These are phyloP conservation scores for Ocimum tenuiflorum DNA, from an alignment of 257 asterid genomes.

Conservation along the genomic window DNA sequence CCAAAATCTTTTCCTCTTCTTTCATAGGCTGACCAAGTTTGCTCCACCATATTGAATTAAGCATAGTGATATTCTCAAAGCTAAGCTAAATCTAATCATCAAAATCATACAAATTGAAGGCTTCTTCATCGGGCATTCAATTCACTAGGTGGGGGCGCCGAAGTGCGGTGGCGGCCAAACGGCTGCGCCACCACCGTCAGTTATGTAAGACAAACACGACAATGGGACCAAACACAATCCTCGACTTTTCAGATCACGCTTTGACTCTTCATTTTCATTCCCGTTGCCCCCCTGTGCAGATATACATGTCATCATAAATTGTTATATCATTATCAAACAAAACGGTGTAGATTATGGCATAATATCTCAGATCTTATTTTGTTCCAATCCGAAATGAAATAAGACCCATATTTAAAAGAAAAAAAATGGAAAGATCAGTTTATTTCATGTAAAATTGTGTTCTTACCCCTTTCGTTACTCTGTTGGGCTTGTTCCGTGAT, in stretches of 20 bases:
- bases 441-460: no score
- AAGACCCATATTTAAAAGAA: no score
- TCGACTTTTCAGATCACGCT: constrained; percentile 56
- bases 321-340: no score
- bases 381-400: no score
- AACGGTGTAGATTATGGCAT: no score
- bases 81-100: constrained; percentile 11
- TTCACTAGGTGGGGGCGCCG: constrained; percentile 40
- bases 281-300: constrained; percentile 4
- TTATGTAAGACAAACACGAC: constrained; percentile 61
- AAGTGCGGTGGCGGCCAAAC: constrained; percentile 70
- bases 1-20: constrained; percentile 17
- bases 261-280: constrained; percentile 39
- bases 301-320: no score
- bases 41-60: constrained; percentile 51
- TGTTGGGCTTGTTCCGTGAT: constrained; percentile 44
- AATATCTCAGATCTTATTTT: no score
- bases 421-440: not conserved
- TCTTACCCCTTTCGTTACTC: constrained; percentile 53
- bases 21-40: constrained; percentile 75
- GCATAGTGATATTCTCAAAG: constrained; percentile 8
- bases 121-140: no score
- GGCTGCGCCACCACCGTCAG: constrained; percentile 51
- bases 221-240: constrained; percentile 83
- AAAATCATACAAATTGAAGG: constrained; percentile 13